These are phyloP conservation scores for Pochonia chlamydosporia DNA, from an alignment of 2,329 filamentous ascomycete genomes.

Conservation along the genomic window DNA sequence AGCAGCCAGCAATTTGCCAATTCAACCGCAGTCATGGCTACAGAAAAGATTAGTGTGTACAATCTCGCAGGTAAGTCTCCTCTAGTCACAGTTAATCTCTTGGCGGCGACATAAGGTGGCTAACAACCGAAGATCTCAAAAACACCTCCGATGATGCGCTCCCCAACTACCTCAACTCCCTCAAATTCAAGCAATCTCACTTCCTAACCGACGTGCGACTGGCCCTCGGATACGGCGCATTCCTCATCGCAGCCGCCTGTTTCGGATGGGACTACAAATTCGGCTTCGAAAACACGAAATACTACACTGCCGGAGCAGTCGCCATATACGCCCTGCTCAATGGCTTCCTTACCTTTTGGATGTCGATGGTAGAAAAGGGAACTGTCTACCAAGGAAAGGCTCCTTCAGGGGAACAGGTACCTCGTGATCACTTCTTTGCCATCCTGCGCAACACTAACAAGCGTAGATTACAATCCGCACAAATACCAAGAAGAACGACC, in stretches of 20 bases:
- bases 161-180: constrained; percentile 83
- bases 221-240: constrained; percentile 74
- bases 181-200: constrained; percentile 80
- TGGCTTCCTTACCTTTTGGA: constrained; percentile 73
- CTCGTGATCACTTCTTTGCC: background rate
- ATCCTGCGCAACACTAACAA: constrained; percentile 11
- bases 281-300: constrained; percentile 82
- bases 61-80: constrained; percentile 53
- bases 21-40: constrained; percentile 23
- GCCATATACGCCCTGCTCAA: constrained; percentile 75
- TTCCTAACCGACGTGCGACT: constrained; percentile 77
- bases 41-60: constrained; percentile 59
- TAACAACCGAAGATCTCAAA: constrained; percentile 67
- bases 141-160: constrained; percentile 95
- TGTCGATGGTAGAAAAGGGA: constrained; percentile 75
- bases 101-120: background rate
- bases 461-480: constrained; percentile 66
- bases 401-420: constrained; percentile 61
- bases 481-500: constrained; percentile 70
- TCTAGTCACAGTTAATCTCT: too few species aligned
- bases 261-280: constrained; percentile 90
- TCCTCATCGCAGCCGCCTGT: constrained; percentile 72
- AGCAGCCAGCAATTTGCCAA: background rate
- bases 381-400: constrained; percentile 70
- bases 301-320: constrained; percentile 75